Percentiles rank a stretch among this genome's conserved stretches.
Conservation (phyloP, 176 grass and related monocot species). For the Triticum aestivum region DNA sequence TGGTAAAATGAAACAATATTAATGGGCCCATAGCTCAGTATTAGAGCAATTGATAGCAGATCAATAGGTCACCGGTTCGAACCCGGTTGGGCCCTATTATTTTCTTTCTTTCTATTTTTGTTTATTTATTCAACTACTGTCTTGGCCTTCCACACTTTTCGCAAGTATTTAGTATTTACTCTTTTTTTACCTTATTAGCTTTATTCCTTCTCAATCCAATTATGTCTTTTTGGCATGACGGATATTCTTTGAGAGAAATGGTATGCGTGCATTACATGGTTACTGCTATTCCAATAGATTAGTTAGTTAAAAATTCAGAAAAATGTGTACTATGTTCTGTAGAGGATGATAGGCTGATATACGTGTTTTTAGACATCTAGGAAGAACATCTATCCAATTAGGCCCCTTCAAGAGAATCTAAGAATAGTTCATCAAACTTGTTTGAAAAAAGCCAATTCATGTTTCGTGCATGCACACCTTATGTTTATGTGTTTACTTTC, state of each 20-base stretch:
- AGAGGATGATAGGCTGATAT: neutral
- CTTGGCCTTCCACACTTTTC: neutral
- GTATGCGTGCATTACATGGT: neutral
- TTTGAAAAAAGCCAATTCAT: too few relatives aligned
- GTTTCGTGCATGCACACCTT: too few relatives aligned
- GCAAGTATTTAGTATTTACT: neutral
- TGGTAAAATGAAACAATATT: neutral
- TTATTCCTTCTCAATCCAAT: neutral
- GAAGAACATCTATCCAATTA: neutral
- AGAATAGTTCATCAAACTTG: neutral
- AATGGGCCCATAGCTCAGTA: constrained; percentile 98
- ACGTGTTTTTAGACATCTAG: neutral
- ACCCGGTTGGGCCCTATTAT: constrained; percentile 90
- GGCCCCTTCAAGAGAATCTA: neutral
- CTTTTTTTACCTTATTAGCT: neutral
- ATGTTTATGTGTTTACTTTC: too few relatives aligned
- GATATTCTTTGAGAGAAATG: neutral
- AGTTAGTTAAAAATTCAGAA: neutral
- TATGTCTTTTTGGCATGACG: neutral
- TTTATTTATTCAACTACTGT: neutral
- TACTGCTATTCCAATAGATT: neutral
- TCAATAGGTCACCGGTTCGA: constrained; percentile 99
- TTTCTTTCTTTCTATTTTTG: neutral
- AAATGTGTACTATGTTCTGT: too few relatives aligned
- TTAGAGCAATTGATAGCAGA: constrained; percentile 99